phyloP scores from a whole-genome alignment of 495 filamentous ascomycete genomes.

The Penicillium desertorum region DNA sequence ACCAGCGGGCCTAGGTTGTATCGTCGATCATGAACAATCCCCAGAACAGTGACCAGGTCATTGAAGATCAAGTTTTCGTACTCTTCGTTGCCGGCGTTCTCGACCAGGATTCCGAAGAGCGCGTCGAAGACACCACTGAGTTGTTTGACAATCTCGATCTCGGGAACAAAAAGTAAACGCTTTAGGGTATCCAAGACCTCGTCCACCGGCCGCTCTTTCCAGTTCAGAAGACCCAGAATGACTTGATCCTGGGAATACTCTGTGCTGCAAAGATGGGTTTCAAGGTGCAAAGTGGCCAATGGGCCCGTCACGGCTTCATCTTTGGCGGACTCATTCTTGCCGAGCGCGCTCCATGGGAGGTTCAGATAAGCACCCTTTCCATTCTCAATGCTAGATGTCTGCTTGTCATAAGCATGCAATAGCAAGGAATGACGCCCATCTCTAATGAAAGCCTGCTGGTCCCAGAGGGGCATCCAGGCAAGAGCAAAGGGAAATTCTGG shows the following conservation, averaged over 20 bases:
- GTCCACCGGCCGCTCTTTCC: conserved; percentile 70
- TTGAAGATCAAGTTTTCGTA: conserved; percentile 92
- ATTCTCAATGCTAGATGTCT: conserved; percentile 60
- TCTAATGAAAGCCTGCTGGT: conserved; percentile 82
- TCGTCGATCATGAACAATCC: conserved; percentile 89
- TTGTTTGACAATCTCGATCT: conserved; percentile 96
- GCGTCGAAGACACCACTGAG: conserved; percentile 87
- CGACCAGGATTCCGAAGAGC: conserved; percentile 85
- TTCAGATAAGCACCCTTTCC: conserved; percentile 79
- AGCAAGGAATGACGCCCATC: conserved; percentile 81
- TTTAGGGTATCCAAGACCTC: conserved; percentile 73
- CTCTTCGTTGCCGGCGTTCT: conserved; percentile 84
- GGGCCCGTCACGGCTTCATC: conserved; percentile 75
- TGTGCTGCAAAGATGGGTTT: conserved; percentile 94
- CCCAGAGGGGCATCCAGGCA: conserved; percentile 92
- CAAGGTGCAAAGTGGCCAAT: conserved; percentile 69
- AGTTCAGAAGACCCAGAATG: conserved; percentile 78
- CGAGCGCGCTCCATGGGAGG: conserved; percentile 72
- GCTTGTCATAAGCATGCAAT: conserved; percentile 87
- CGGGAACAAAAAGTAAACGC: conserved; percentile 86
- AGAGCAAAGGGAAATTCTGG: conserved; percentile 85
- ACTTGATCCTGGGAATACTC: conserved; percentile 91
- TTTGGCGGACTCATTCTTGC: conserved; percentile 62
- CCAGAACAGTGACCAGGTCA: conserved; percentile 82
- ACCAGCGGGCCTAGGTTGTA: conserved; percentile 90